A percentile compares a stretch with the other conserved stretches of the same genome.
Evolutionary conservation across 331 rosid species (phyloP).

Genomic region (Prunus yedoensis): DNA sequence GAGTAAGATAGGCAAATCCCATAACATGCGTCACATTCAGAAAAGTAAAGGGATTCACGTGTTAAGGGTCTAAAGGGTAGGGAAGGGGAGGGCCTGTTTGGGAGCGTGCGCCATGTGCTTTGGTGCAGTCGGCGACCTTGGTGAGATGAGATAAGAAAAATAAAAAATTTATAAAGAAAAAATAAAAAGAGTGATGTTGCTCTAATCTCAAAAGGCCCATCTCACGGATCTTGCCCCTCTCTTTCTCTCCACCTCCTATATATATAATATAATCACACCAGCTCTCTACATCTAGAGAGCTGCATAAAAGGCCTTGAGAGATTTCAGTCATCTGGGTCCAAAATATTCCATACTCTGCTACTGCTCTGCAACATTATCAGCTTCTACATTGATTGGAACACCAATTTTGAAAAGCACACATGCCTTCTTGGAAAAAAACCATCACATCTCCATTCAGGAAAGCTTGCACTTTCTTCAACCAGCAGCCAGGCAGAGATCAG

Average conservation of each 20-base stretch:
- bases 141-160: constrained; percentile 37
- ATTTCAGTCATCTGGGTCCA: not conserved
- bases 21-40: constrained; percentile 28
- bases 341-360: not conserved
- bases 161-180: constrained; percentile 18
- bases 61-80: constrained; percentile 23
- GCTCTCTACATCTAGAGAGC: not conserved
- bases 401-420: not conserved
- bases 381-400: constrained; percentile 7
- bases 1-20: constrained; percentile 7
- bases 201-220: constrained; percentile 51
- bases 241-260: constrained; percentile 12
- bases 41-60: constrained; percentile 59
- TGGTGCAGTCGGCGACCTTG: constrained; percentile 52
- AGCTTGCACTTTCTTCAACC: constrained; percentile 78
- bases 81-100: constrained; percentile 23
- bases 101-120: constrained; percentile 84
- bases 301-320: constrained; percentile 4
- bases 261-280: constrained; percentile 1
- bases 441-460: constrained; percentile 83
- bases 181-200: constrained; percentile 28
- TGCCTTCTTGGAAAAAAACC: constrained; percentile 97
- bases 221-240: constrained; percentile 82
- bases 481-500: constrained; percentile 53
- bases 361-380: not conserved